Percentiles rank a stretch among this genome's conserved stretches.
These are phyloP conservation scores for Alternaria rosae DNA, from an alignment of 2,329 filamentous ascomycete genomes.

Conservation along the genomic window DNA sequence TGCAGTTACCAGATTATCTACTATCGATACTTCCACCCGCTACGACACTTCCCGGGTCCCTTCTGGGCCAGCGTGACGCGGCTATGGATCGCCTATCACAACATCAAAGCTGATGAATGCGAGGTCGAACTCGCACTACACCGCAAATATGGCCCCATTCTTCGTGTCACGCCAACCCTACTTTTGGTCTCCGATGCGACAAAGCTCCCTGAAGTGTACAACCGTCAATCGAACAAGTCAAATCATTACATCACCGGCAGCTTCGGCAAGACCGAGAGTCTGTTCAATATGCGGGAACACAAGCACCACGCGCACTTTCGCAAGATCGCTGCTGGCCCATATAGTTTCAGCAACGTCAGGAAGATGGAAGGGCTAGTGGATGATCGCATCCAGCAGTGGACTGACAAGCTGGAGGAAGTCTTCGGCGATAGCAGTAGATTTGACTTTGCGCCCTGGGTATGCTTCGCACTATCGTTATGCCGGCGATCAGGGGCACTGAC, in stretches of 20 bases:
- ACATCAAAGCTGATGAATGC: conserved; percentile 57
- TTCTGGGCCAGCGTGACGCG: conserved; percentile 62
- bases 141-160: conserved; percentile 55
- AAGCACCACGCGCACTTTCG: conserved; percentile 60
- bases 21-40: conserved; percentile 60
- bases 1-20: conserved; percentile 49
- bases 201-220: conserved; percentile 65
- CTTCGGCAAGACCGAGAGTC: conserved; percentile 62
- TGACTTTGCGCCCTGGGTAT: conserved; percentile 62
- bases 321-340: conserved; percentile 63
- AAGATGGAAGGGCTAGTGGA: conserved; percentile 67
- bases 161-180: conserved; percentile 53
- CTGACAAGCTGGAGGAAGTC: conserved; percentile 54
- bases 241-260: conserved; percentile 66
- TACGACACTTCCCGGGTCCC: conserved; percentile 61
- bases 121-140: conserved; percentile 53
- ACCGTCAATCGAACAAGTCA: conserved; percentile 63
- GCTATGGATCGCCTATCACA: conserved; percentile 63
- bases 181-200: conserved; percentile 63
- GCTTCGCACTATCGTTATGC: background rate
- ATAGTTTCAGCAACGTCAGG: conserved; percentile 64
- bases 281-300: conserved; percentile 66
- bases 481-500: background rate
- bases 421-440: conserved; percentile 59
- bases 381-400: conserved; percentile 59